A percentile compares a stretch with the other conserved stretches of the same genome.
Evolutionary conservation across 345 rosid genomes (phyloP).

Genomic region (Nephelium lappaceum): DNA sequence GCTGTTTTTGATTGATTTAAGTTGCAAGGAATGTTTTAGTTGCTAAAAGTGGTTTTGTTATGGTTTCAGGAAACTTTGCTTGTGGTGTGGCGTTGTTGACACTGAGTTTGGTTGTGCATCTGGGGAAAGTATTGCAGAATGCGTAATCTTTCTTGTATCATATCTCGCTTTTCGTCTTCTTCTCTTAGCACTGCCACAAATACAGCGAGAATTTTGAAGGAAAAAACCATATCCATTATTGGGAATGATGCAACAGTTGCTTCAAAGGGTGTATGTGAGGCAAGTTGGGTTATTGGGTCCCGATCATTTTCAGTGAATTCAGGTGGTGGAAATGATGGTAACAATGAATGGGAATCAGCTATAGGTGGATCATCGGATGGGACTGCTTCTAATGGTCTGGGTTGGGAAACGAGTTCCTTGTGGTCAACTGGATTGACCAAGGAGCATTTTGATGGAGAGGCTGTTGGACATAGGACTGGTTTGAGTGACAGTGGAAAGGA

Average conservation of each 20-base stretch:
- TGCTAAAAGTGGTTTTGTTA: neutral
- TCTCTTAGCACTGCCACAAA: constrained; percentile 32
- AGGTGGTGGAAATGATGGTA: constrained; percentile 38
- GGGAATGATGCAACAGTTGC: constrained; percentile 17
- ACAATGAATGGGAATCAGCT: constrained; percentile 40
- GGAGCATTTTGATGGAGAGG: constrained; percentile 86
- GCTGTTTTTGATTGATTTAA: neutral
- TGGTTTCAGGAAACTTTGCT: constrained; percentile 11
- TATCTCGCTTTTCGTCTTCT: constrained; percentile 49
- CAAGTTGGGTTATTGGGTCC: constrained; percentile 15
- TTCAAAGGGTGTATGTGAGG: constrained; percentile 20
- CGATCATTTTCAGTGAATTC: constrained; percentile 48
- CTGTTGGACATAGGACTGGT: constrained; percentile 41
- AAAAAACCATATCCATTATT: constrained; percentile 2
- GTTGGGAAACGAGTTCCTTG: constrained; percentile 76
- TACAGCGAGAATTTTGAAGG: constrained; percentile 29
- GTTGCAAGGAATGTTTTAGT: neutral
- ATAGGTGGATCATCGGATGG: constrained; percentile 42
- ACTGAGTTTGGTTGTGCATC: neutral
- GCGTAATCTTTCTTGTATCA: constrained; percentile 46
- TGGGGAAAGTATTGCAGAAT: constrained; percentile 22
- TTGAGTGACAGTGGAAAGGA: constrained; percentile 23
- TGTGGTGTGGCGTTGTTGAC: neutral
- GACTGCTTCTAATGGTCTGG: constrained; percentile 44
- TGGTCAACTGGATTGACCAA: constrained; percentile 93